A percentile compares a stretch with the other conserved stretches of the same genome.
Conservation (phyloP, 441 rosid species). For the Gossypium lobatum region DNA sequence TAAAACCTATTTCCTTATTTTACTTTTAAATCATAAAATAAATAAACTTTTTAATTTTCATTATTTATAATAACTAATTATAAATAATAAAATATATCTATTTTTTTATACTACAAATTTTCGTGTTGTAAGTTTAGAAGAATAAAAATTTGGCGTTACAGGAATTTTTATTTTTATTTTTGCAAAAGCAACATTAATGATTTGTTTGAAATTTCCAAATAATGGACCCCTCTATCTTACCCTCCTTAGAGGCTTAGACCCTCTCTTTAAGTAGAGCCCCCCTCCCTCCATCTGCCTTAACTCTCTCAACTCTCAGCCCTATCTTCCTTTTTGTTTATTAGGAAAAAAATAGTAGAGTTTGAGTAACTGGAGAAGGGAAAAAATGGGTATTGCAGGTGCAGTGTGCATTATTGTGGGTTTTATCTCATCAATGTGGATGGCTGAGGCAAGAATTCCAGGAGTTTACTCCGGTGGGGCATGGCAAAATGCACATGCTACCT, state of each 20-base stretch:
- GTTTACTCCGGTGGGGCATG: slow-evolving; percentile 43
- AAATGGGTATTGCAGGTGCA: background rate
- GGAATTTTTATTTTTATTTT: no score
- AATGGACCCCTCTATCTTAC: slow-evolving; percentile 27
- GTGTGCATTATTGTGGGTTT: slow-evolving; percentile 3
- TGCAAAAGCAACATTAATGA: no score
- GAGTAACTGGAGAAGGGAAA: background rate
- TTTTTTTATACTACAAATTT: no score
- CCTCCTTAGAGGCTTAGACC: background rate
- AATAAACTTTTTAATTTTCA: no score
- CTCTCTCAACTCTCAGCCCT: background rate
- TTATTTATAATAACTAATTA: no score
- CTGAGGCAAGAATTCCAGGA: slow-evolving; percentile 51
- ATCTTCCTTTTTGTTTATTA: background rate
- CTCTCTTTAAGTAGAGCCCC: slow-evolving; percentile 34
- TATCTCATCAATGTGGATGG: slow-evolving; percentile 19
- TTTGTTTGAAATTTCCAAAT: slow-evolving; percentile 17
- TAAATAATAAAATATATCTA: no score
- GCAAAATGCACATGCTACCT: slow-evolving; percentile 65
- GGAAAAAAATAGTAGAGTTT: background rate
- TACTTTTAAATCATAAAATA: no score
- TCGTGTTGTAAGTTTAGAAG: no score
- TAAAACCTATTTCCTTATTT: no score
- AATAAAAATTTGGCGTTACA: no score
- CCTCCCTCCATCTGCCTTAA: background rate